Percentiles rank a stretch among this genome's conserved stretches.
Evolutionary conservation across 768 basidiomycete species (phyloP).

Genomic region (Collybiopsis confluens): DNA sequence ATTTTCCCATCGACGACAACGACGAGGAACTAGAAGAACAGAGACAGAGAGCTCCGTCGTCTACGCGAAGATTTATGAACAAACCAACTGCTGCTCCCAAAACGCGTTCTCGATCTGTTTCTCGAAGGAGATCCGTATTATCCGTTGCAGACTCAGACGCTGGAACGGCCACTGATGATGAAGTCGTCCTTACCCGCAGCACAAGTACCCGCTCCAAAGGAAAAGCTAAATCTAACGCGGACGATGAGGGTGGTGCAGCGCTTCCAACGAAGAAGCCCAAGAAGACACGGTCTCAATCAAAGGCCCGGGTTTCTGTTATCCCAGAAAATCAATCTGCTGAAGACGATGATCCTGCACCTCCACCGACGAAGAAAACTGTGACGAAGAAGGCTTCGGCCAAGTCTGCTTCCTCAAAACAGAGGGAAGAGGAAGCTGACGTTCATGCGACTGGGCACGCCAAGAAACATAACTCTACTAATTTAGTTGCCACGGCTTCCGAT

Average conservation of each 20-base stretch:
- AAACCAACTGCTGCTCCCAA: conserved; percentile 1
- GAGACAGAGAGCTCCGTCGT: conserved; percentile 13
- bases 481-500: too few relatives aligned
- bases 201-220: conserved; percentile 10
- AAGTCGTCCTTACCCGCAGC: neutral
- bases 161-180: conserved; percentile 9
- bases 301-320: conserved; percentile 6
- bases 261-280: conserved; percentile 4
- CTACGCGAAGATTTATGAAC: conserved; percentile 14
- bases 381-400: conserved; percentile 11
- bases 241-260: conserved; percentile 2
- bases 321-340: conserved; percentile 5
- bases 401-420: conserved; percentile 10
- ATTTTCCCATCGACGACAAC: neutral
- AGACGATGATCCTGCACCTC: neutral
- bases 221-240: conserved; percentile 5
- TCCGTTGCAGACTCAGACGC: conserved; percentile 9
- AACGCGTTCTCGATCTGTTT: conserved; percentile 8
- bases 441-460: conserved; percentile 1
- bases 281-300: conserved; percentile 6
- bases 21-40: conserved; percentile 9
- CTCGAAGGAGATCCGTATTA: conserved; percentile 2
- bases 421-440: conserved; percentile 1
- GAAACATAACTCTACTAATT: too few relatives aligned
- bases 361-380: neutral